Evolutionary conservation across 2,329 filamentous ascomycete genomes (phyloP).

Genomic region (Apiospora saccharicola): DNA sequence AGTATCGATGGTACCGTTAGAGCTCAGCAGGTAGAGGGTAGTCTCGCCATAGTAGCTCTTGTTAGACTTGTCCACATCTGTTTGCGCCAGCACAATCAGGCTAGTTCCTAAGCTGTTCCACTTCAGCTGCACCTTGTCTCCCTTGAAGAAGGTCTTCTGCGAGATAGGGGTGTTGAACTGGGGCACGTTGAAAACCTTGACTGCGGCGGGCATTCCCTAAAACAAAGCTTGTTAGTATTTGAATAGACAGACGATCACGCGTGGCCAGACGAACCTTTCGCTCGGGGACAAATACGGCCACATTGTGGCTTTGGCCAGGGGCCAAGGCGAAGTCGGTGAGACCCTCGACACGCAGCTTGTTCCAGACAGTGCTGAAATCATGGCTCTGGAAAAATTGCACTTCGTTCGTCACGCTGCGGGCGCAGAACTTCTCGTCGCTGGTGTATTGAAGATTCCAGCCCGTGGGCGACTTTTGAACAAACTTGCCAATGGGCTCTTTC

Average conservation of each 20-base stretch:
- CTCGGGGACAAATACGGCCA: conserved; percentile 95
- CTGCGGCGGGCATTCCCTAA: conserved; percentile 90
- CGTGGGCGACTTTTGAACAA: conserved; percentile 94
- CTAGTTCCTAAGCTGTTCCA: conserved; percentile 95
- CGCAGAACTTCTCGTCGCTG: conserved; percentile 90
- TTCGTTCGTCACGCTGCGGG: conserved; percentile 93
- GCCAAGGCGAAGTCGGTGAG: conserved; percentile 89
- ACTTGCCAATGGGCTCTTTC: conserved; percentile 81
- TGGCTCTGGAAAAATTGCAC: conserved; percentile 95
- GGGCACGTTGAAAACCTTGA: conserved; percentile 94
- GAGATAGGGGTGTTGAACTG: conserved; percentile 84
- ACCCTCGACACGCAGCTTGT: conserved; percentile 92
- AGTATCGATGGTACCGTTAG: conserved; percentile 90
- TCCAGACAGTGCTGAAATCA: conserved; percentile 88
- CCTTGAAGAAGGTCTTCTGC: conserved; percentile 99
- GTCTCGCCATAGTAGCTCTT: conserved; percentile 99
- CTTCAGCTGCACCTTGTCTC: conserved; percentile 97
- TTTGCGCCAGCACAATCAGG: conserved; percentile 93
- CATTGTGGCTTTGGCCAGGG: conserved; percentile 86
- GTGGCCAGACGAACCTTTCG: conserved; percentile 73
- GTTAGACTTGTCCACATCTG: conserved; percentile 96
- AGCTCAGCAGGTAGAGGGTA: conserved; percentile 92
- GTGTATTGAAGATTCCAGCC: conserved; percentile 99
- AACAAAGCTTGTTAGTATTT: conserved; percentile 34
- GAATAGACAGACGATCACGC: not conserved